Percentiles rank a stretch among this genome's conserved stretches.
These are phyloP conservation scores for Leccinum fibrillosum DNA, from an alignment of 768 basidiomycete genomes.

Conservation along the genomic window DNA sequence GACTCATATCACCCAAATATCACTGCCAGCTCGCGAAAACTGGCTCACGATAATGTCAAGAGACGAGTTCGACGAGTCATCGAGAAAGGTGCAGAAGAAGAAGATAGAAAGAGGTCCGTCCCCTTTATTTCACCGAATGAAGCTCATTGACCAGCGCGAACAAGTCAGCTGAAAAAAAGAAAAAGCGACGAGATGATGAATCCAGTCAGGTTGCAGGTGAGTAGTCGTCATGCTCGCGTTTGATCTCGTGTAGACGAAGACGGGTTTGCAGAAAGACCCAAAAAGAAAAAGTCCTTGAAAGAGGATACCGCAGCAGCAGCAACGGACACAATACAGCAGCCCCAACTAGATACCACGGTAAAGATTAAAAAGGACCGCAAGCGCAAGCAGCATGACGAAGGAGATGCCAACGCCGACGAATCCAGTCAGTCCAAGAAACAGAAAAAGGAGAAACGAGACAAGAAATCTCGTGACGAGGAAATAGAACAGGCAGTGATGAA, in stretches of 20 bases:
- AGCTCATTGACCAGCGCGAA: conserved; percentile 6
- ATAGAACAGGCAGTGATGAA: not conserved
- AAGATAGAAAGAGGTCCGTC: conserved; percentile 22
- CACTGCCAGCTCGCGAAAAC: too few species aligned
- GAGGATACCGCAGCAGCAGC: not conserved
- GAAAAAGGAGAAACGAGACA: not conserved
- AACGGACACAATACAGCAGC: not conserved
- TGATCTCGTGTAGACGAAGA: not conserved
- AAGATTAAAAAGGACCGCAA: not conserved
- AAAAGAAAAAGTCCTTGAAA: conserved; percentile 6
- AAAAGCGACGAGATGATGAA: conserved; percentile 28
- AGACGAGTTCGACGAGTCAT: not conserved
- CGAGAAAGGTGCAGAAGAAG: not conserved
- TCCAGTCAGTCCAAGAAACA: not conserved
- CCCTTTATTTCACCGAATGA: not conserved
- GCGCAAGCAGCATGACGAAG: not conserved
- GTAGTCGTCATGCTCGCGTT: not conserved
- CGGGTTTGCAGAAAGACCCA: not conserved
- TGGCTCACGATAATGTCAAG: not conserved
- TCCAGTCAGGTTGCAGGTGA: not conserved
- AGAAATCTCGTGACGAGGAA: not conserved
- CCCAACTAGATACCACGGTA: not conserved
- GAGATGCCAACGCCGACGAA: not conserved
- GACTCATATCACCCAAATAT: too few species aligned
- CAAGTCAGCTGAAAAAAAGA: conserved; percentile 30